These are phyloP conservation scores for Trichoderma asperelloides DNA, from an alignment of 495 filamentous ascomycete species.

Conservation along the genomic window DNA sequence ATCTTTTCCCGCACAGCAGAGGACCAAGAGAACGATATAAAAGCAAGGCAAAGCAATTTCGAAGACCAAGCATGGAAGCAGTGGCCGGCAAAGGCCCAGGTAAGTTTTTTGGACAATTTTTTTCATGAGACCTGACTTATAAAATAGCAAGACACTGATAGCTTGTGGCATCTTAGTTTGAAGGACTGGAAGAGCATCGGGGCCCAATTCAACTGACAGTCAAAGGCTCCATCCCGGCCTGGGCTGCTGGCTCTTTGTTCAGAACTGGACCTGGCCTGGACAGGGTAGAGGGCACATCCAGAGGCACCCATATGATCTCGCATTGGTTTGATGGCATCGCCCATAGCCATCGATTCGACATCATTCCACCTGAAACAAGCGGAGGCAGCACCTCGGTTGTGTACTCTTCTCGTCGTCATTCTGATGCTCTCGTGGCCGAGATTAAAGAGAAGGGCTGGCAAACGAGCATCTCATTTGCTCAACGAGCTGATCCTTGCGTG, in stretches of 20 bases:
- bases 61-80: not conserved
- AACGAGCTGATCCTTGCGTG: constrained; percentile 58
- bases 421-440: constrained; percentile 45
- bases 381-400: constrained; percentile 35
- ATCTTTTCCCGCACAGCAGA: not conserved
- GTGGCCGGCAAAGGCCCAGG: not conserved
- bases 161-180: constrained; percentile 26
- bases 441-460: constrained; percentile 43
- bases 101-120: not conserved
- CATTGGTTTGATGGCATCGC: constrained; percentile 81
- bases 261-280: constrained; percentile 62
- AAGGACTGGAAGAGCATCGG: constrained; percentile 35
- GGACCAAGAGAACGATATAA: not conserved
- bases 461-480: constrained; percentile 47
- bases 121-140: not conserved
- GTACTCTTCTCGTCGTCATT: constrained; percentile 65
- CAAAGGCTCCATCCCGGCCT: constrained; percentile 33
- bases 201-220: constrained; percentile 33
- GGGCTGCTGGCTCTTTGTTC: constrained; percentile 53
- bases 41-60: not conserved
- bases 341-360: constrained; percentile 67
- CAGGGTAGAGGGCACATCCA: constrained; percentile 46
- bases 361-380: constrained; percentile 30
- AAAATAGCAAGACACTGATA: not conserved
- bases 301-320: constrained; percentile 42